phyloP scores from a whole-genome alignment of 1,139 yeast genomes.

The Saccharomyces hybrid region DNA sequence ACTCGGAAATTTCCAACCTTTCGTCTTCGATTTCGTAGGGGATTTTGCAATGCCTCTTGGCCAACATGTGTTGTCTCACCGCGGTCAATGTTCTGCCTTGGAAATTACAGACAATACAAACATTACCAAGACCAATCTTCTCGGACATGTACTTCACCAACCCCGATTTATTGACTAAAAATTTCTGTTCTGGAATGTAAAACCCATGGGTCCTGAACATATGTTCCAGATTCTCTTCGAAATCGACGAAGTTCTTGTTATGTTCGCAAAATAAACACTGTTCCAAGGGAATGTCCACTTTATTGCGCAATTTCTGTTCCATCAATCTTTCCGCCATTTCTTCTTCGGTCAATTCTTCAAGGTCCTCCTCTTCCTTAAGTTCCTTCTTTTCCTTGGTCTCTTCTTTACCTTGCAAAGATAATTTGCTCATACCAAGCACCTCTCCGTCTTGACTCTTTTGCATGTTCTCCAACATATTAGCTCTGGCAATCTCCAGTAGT shows the following conservation, averaged over 20 bases:
- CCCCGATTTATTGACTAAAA: slow-evolving; percentile 63
- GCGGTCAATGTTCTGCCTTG: slow-evolving; percentile 85
- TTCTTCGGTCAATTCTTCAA: slow-evolving; percentile 36
- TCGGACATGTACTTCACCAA: slow-evolving; percentile 75
- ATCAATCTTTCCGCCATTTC: slow-evolving; percentile 46
- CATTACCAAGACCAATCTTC: slow-evolving; percentile 84
- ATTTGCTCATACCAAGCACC: slow-evolving; percentile 2
- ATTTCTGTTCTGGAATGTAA: slow-evolving; percentile 74
- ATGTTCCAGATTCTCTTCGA: slow-evolving; percentile 63
- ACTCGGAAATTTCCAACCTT: slow-evolving; percentile 80
- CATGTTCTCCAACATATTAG: slow-evolving; percentile 40
- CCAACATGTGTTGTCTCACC: slow-evolving; percentile 84
- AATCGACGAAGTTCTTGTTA: slow-evolving; percentile 35
- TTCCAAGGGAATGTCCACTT: slow-evolving; percentile 62
- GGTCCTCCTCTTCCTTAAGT: slow-evolving; percentile 6
- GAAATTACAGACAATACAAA: slow-evolving; percentile 77
- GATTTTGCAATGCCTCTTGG: slow-evolving; percentile 79
- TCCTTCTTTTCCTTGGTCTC: slow-evolving; percentile 9
- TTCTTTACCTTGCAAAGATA: slow-evolving; percentile 5
- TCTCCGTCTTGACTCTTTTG: slow-evolving; percentile 4
- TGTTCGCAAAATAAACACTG: slow-evolving; percentile 73
- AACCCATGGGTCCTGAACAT: slow-evolving; percentile 76
- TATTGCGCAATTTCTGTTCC: slow-evolving; percentile 49
- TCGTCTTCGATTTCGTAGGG: slow-evolving; percentile 86
- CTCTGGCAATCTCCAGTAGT: slow-evolving; percentile 53